A percentile compares a stretch with the other conserved stretches of the same genome.
phyloP scores from a whole-genome alignment of 106 monocot genomes.

The Dendrobium catenatum region DNA sequence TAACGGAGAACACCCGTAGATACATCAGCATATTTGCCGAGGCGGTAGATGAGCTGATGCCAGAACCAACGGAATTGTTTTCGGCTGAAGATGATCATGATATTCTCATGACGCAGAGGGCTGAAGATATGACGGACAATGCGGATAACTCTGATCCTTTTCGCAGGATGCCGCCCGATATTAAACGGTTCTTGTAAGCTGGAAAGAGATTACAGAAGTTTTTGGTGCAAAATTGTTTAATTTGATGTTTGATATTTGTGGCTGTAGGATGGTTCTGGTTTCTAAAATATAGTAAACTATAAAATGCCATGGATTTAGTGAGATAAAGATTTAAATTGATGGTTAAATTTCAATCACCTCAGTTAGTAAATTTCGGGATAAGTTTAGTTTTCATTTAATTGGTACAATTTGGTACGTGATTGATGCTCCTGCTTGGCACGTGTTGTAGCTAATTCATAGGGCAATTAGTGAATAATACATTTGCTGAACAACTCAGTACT shows the following conservation, averaged over 20 bases:
- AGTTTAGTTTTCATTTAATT: too few relatives aligned
- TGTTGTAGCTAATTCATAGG: too few relatives aligned
- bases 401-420: too few relatives aligned
- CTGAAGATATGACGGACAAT: conserved; percentile 59
- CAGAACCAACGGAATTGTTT: conserved; percentile 71
- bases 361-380: too few relatives aligned
- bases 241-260: not conserved
- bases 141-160: conserved; percentile 57
- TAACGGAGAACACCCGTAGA: conserved; percentile 79
- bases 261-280: too few relatives aligned
- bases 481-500: too few relatives aligned
- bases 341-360: too few relatives aligned
- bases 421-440: too few relatives aligned
- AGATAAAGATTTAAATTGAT: too few relatives aligned
- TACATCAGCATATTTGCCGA: conserved; percentile 77
- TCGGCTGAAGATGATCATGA: conserved; percentile 83
- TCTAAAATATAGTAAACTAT: too few relatives aligned
- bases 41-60: conserved; percentile 86
- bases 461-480: too few relatives aligned
- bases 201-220: not conserved
- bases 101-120: conserved; percentile 89
- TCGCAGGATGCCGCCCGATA: conserved; percentile 90
- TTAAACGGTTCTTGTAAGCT: conserved; percentile 88
- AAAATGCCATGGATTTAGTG: too few relatives aligned
- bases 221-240: not conserved